phyloP scores from a whole-genome alignment of 2,329 filamentous ascomycete genomes.

The Hypoxylon sp. region DNA sequence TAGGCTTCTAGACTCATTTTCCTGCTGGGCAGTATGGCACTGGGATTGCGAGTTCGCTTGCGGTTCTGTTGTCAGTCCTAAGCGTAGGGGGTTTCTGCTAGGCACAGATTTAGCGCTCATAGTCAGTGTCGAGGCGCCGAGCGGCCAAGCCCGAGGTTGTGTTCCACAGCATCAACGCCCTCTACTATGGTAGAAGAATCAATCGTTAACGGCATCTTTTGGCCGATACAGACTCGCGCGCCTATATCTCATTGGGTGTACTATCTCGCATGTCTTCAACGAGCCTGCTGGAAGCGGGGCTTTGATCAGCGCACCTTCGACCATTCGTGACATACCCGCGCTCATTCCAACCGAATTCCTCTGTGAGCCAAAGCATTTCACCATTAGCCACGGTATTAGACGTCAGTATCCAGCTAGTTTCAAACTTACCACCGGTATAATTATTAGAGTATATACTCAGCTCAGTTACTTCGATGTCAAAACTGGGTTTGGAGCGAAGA shows the following conservation, averaged over 20 bases:
- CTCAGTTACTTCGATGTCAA: background rate
- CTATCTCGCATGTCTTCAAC: background rate
- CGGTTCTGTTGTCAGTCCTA: background rate
- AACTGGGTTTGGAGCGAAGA: background rate
- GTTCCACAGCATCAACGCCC: background rate
- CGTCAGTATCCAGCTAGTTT: background rate
- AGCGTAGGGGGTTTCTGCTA: too few relatives aligned
- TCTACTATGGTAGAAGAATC: background rate
- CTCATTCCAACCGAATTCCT: background rate
- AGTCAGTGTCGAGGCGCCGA: background rate
- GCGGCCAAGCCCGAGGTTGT: background rate
- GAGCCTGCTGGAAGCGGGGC: background rate
- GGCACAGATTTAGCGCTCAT: background rate
- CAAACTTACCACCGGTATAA: background rate
- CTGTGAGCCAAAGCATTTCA: background rate
- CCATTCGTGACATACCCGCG: background rate
- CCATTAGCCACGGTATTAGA: background rate
- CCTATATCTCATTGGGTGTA: background rate
- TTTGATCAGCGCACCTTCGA: background rate
- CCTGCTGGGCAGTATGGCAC: background rate
- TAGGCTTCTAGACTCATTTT: background rate
- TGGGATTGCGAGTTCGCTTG: conserved; percentile 1
- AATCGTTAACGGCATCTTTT: background rate
- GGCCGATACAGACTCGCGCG: background rate
- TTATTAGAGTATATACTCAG: background rate